These are phyloP conservation scores for Beta macrorhiza DNA, from an alignment of 179 eudicot species.

Conservation along the genomic window DNA sequence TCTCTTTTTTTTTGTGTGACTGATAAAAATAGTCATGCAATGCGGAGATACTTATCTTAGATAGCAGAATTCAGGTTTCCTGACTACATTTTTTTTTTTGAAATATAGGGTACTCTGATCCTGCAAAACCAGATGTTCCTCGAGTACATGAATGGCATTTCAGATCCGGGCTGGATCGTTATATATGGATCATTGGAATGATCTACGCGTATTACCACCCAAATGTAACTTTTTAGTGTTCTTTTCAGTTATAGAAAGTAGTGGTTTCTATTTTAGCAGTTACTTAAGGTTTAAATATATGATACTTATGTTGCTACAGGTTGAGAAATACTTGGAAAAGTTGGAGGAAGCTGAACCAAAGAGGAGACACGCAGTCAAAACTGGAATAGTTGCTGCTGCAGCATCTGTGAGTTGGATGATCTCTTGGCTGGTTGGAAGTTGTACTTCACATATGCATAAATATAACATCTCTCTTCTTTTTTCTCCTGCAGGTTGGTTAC, in stretches of 20 bases:
- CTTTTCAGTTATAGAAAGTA: background rate
- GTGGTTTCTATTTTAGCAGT: background rate
- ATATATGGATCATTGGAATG: conserved; percentile 97
- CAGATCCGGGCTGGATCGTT: conserved; percentile 98
- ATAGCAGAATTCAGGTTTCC: background rate
- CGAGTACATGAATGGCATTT: conserved; percentile 95
- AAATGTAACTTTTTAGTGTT: conserved; percentile 46
- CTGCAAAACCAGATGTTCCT: conserved; percentile 92
- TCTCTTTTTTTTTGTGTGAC: background rate
- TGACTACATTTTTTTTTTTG: conserved; percentile 19
- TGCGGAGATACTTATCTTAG: background rate
- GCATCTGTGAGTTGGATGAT: conserved; percentile 51
- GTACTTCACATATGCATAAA: background rate
- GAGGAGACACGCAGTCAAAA: conserved; percentile 63
- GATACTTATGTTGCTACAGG: conserved; percentile 38
- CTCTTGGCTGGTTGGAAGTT: conserved; percentile 4
- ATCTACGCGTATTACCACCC: conserved; percentile 94
- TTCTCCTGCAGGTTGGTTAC: conserved; percentile 75
- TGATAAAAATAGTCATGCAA: background rate
- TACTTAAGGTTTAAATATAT: conserved; percentile 15
- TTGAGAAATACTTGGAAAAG: conserved; percentile 90
- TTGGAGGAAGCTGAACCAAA: conserved; percentile 85
- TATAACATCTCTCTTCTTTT: conserved; percentile 5
- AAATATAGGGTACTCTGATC: conserved; percentile 77
- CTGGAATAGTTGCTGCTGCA: conserved; percentile 60